Evolutionary conservation across 2,329 filamentous ascomycete genomes (phyloP), one percentile per base, ranked within the genome.

Genomic region (Fusarium abutilonis): DNA sequence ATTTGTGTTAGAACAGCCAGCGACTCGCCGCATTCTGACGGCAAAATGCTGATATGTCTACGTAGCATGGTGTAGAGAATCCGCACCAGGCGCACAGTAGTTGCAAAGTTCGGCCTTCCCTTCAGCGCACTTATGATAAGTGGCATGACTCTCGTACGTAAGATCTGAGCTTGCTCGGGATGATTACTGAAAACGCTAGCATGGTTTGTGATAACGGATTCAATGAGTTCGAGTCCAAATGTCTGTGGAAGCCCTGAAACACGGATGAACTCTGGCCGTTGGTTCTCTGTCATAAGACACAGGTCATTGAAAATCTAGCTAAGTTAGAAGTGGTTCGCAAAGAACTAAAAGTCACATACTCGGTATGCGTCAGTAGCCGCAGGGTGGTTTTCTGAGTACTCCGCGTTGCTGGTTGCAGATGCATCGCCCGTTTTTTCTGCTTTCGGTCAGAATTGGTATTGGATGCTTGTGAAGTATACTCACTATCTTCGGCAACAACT

Each of bases 181-280:
- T 97, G 93, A 4, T 82, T 81, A 15, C 88, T 80, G 74, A 98
- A 95, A 26, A 96, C 86, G 47, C 83, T 81, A n/a, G 89, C 86
- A 78, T 97, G 92, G 68, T 93, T 96, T 21, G 90, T 89, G 56
- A 99, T 80, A 48, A 97, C 88, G 1, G 92, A 94, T 76, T 97
- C 93, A 68, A 99, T 92, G 51, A 98, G 83, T 73, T 99, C 95
- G 2, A 99, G 79, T 6, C 93, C 91, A 68, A 96, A 95, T 1
- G 91, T 89, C 68, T 92, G 88, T 0, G 92, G 88, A 9, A 98
- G 82, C 4, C 86, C 86, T 11, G 90, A 88, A 69, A 95, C 91
- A 29, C 88, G 87, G 35, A 99, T 82, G 70, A 93, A 97, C 63
- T 92, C 87, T 4, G 93, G 88, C 36, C 89, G 88, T 68, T 95